Evolutionary conservation across 768 basidiomycete species (phyloP), one percentile per base, ranked within the genome.

Genomic region (Boletus reticulatus): DNA sequence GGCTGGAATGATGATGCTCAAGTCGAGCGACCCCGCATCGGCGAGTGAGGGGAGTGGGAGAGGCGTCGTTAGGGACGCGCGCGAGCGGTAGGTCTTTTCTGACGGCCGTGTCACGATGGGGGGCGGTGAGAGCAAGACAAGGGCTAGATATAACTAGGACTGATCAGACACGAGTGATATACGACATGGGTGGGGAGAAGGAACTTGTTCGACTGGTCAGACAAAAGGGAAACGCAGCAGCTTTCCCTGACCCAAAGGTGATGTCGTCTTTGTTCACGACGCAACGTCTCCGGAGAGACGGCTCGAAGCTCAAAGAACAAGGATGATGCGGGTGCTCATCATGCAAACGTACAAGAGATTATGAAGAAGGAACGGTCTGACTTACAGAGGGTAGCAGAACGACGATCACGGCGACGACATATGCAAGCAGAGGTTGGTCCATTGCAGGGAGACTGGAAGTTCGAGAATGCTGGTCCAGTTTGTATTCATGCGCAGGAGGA

Each of bases 301-400:
- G 78, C 89, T 85, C 84, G 73, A 64, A 67, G 77, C 86, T 92
- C 90, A 77, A 88, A 92, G 89, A 92, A 92, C 89, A 92, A 92
- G 89, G 89, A 92, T 92, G 90, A 89, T 82, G 71, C 53, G 75
- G 77, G 75, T 72, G 62, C 75, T 83, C 86, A 89, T 89, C 89
- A 59, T 67, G 54, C 43, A 43, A 54, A 45, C 7, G 22, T 29
- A 44, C 31, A 1, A 38, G 24, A 14, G 20, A 43, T 5, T n/a
- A 24, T 7, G n/a, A 46, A 7, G 20, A 53, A 29, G 43, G 34
- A n/a, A 46, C 12, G 22, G 36, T 20, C 31, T 13, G 29, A 73
- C 70, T 72, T 60, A 73, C 70, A 12, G 61, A 56, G 29, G 70
- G 64, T 55, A 70, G 46, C 9, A 61, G 49, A 44, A 67, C 14